Evolutionary conservation across 2,329 filamentous ascomycete genomes (phyloP), one percentile per base, ranked within the genome.

Genomic region (Podosphaera leucotricha): DNA sequence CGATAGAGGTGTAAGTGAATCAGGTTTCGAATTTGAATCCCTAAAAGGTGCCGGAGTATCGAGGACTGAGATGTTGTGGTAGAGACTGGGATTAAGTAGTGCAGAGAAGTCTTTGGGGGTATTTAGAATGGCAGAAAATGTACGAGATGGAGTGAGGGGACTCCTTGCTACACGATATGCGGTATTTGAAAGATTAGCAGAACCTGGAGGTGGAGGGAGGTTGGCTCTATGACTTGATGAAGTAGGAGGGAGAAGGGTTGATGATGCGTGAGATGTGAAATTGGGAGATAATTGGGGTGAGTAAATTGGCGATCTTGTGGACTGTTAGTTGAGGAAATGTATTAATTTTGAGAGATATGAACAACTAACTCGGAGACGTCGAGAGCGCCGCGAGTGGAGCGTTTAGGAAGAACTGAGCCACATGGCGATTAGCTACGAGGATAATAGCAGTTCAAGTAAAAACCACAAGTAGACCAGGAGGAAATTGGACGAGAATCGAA

Each of bases 11-110:
- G 79, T 73, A 22, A 72, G 68, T 0, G 73, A 63, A 1, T 66
- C 59, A 1, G 82, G 77, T 50, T 77, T 72, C 48, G 76, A 67
- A 18, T 73, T 60, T 0, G 81, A 71, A 49, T 72, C 71, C 48
- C 81, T 74, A 59, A 93, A 87, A 2, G 83, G 62, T 0, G 64
- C 55, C 0, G 75, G 72, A 11, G 76, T 60, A 48, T 68, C 66
- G 38, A 74, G 67, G 15, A 70, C 70, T 0, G 79, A 76, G 20
- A 94, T 66, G 1, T 79, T 75, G 57, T 93, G 86, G 64, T 87
- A 94, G 45, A 86, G 78, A 50, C 83, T 74, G 2, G 82, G 77
- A 18, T 77, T 73, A 10, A 90, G 71, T 39, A 94, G 74, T 58
- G 80, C 87, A 16, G 77, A 74, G 52, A 93, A 80, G 62, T 92